phyloP scores from a whole-genome alignment of 1,139 yeast species.

The Meyerozyma elateridarum region DNA sequence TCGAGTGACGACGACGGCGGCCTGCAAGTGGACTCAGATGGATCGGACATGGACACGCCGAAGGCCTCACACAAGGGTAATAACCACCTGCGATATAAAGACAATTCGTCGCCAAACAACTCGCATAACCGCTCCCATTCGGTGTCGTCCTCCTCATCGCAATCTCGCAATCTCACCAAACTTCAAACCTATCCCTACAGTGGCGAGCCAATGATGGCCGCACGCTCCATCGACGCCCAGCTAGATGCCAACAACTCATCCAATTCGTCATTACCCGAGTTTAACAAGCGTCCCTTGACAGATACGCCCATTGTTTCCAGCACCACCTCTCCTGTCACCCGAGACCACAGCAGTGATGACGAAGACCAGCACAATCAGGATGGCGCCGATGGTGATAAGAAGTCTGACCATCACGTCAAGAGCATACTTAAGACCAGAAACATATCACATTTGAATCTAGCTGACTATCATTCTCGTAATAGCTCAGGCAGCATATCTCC shows the following conservation, averaged over 20 bases:
- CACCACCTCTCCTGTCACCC: slow-evolving; percentile 47
- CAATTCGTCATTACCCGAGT: slow-evolving; percentile 44
- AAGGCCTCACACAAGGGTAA: no score
- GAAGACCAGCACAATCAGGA: slow-evolving; percentile 13
- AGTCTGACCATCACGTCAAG: slow-evolving; percentile 8
- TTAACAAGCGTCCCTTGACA: slow-evolving; percentile 64
- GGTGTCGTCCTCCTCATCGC: slow-evolving; percentile 7
- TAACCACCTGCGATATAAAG: no score
- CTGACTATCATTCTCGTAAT: slow-evolving; percentile 21
- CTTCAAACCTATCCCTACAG: slow-evolving; percentile 14
- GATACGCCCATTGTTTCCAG: slow-evolving; percentile 66
- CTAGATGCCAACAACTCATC: slow-evolving; percentile 15
- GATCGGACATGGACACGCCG: background rate
- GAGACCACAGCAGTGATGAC: slow-evolving; percentile 30
- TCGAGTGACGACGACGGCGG: slow-evolving; percentile 11
- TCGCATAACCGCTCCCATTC: slow-evolving; percentile 7
- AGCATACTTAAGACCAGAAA: slow-evolving; percentile 26
- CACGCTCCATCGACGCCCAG: slow-evolving; percentile 30
- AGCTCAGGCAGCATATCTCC: slow-evolving; percentile 5
- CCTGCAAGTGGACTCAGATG: slow-evolving; percentile 3
- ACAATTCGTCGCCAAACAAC: no score
- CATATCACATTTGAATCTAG: slow-evolving; percentile 39
- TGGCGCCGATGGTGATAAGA: slow-evolving; percentile 8
- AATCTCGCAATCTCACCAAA: slow-evolving; percentile 7
- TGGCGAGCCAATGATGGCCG: slow-evolving; percentile 11